These are phyloP conservation scores for Xylariaceae sp. DNA, from an alignment of 2,329 filamentous ascomycete genomes.

Conservation along the genomic window DNA sequence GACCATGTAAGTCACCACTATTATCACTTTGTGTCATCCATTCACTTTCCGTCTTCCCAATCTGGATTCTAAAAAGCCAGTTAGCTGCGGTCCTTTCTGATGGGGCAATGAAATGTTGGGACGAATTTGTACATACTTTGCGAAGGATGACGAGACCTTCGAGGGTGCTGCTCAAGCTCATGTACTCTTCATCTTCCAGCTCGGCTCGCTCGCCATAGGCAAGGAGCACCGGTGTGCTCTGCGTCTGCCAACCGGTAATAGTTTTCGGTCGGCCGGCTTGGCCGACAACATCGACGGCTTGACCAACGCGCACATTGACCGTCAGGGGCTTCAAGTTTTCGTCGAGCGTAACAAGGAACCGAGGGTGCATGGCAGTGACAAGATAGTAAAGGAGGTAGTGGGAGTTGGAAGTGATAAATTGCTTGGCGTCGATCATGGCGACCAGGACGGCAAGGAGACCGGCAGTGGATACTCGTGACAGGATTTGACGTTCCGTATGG, in stretches of 20 bases:
- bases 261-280: constrained; percentile 97
- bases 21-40: too few relatives aligned
- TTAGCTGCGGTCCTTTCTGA: constrained; percentile 9
- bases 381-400: constrained; percentile 98
- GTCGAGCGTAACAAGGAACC: constrained; percentile 93
- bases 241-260: constrained; percentile 98
- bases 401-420: constrained; percentile 62
- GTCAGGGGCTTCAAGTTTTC: constrained; percentile 91
- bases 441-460: constrained; percentile 87
- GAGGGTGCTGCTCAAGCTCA: constrained; percentile 83
- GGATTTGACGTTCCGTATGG: constrained; percentile 94
- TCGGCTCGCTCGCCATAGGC: constrained; percentile 95
- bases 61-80: constrained; percentile 45
- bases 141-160: constrained; percentile 94
- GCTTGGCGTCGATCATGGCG: constrained; percentile 92
- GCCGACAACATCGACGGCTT: constrained; percentile 96
- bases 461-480: constrained; percentile 85
- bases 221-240: constrained; percentile 94
- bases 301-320: constrained; percentile 94
- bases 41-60: constrained; percentile 49
- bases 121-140: constrained; percentile 63
- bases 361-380: constrained; percentile 92
- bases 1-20: too few relatives aligned
- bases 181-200: constrained; percentile 95
- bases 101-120: background rate